Evolutionary conservation across 257 asterid species (phyloP).

Genomic region (Cinchona pubescens): DNA sequence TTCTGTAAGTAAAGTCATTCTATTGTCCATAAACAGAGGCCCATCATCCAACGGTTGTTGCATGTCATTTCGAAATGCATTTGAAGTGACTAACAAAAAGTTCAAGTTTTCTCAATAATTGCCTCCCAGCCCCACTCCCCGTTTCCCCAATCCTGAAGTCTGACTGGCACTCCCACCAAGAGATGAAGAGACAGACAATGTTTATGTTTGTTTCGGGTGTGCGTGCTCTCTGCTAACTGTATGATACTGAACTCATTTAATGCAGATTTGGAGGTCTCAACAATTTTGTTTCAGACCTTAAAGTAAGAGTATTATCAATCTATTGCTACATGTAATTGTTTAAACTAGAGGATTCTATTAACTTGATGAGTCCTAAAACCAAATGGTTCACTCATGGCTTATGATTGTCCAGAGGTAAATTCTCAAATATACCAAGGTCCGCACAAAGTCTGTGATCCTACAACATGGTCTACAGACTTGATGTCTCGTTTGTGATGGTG

Average conservation of each 20-base stretch:
- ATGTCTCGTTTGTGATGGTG: too few relatives aligned
- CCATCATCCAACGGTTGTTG: too few relatives aligned
- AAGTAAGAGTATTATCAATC: not conserved
- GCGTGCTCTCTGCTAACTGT: not conserved
- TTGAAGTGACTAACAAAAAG: too few relatives aligned
- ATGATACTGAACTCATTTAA: not conserved
- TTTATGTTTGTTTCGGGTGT: not conserved
- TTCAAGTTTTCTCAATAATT: too few relatives aligned
- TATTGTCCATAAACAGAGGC: too few relatives aligned
- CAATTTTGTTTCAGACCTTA: not conserved
- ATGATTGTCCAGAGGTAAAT: too few relatives aligned
- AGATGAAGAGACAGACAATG: not conserved
- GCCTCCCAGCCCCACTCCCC: not conserved
- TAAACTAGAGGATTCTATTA: not conserved
- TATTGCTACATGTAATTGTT: not conserved
- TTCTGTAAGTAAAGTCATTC: too few relatives aligned
- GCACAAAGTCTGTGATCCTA: too few relatives aligned
- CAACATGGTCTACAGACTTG: too few relatives aligned
- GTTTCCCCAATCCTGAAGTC: not conserved
- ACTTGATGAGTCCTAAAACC: not conserved
- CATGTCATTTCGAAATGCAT: too few relatives aligned
- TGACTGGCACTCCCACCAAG: not conserved
- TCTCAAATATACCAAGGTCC: too few relatives aligned
- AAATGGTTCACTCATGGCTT: not conserved
- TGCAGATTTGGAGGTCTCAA: not conserved